Evolutionary conservation across 2,329 filamentous ascomycete genomes (phyloP), one percentile per base, ranked within the genome.

Genomic region (Sporothrix euskadiensis): DNA sequence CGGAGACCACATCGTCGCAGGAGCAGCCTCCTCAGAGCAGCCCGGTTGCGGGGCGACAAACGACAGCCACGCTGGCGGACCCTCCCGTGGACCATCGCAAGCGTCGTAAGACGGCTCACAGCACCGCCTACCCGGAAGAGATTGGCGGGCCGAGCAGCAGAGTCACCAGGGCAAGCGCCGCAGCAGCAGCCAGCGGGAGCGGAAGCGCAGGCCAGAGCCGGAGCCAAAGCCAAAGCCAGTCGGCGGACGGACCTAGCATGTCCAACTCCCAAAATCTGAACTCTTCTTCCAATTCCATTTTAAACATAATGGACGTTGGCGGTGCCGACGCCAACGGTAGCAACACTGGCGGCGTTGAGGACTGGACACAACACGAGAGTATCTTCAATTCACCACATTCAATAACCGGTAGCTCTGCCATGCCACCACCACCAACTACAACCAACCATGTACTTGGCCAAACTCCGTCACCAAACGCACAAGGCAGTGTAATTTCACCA

Each of bases 261-360:
- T 52, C 56, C 16, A 32, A 30, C 30, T 57, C 63, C n/a, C 54
- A 32, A 1, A 61, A 30, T 22, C 9, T 9, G 4, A 26, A n/a
- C 52, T 32, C 69, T 12, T 32, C 69, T 10, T 71, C 69, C 35
- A 22, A n/a, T 22, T 54, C 26, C 9, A 26, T 35, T 35, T 41
- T 65, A 16, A 10, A 69, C 61, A 32, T 4, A 41, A 75, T 76
- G 73, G 75, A 76, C 63, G 56, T 74, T 30, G 73, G 73, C 49
- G 72, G 26, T 65, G 54, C 59, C 59, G 39, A 32, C n/a, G 41
- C 41, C 32, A 16, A 19, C n/a, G 54, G 54, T 2, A 32, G 12
- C 16, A 49, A n/a, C 65, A 16, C 12, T 1, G 47, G 32, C 19
- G 66, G 30, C n/a, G 61, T 12, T 3, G 73, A 74, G n/a, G 73